Conservation (phyloP, 2,329 filamentous ascomycete genomes). For the Calonectria fujianensis region DNA sequence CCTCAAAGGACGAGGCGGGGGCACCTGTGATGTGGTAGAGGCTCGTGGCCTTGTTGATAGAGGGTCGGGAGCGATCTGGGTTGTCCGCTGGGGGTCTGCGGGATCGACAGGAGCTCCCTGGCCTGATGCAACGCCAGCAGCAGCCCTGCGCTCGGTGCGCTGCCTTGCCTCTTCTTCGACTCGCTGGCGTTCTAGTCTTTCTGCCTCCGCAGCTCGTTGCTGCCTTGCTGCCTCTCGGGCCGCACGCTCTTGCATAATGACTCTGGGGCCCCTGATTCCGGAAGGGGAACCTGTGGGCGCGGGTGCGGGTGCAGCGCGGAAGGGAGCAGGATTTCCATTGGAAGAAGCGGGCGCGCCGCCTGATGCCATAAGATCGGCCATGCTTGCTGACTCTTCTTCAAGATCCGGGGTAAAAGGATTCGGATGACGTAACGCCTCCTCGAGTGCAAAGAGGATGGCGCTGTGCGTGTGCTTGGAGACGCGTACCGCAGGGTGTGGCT, state of each 20-base stretch:
- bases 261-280: slow-evolving; percentile 87
- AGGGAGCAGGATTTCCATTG: slow-evolving; percentile 72
- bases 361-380: slow-evolving; percentile 85
- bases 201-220: slow-evolving; percentile 77
- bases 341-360: slow-evolving; percentile 73
- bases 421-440: slow-evolving; percentile 90
- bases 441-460: slow-evolving; percentile 93
- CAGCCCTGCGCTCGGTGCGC: slow-evolving; percentile 75
- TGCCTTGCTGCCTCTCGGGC: slow-evolving; percentile 80
- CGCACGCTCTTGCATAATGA: slow-evolving; percentile 92
- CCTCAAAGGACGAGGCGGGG: slow-evolving; percentile 48
- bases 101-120: slow-evolving; percentile 57
- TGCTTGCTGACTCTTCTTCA: slow-evolving; percentile 91
- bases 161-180: slow-evolving; percentile 75
- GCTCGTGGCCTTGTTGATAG: slow-evolving; percentile 54
- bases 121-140: slow-evolving; percentile 66
- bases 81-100: slow-evolving; percentile 59
- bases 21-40: slow-evolving; percentile 53
- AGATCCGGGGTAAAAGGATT: slow-evolving; percentile 88
- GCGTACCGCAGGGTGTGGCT: slow-evolving; percentile 71
- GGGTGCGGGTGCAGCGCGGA: slow-evolving; percentile 68
- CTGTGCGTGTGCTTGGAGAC: slow-evolving; percentile 91
- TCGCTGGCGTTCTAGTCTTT: slow-evolving; percentile 76
- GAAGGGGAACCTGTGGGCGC: slow-evolving; percentile 73
- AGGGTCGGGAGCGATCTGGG: slow-evolving; percentile 54